Base-by-base conservation (phyloP, 129 eudicot species). In the Centella asiatica region DNA sequence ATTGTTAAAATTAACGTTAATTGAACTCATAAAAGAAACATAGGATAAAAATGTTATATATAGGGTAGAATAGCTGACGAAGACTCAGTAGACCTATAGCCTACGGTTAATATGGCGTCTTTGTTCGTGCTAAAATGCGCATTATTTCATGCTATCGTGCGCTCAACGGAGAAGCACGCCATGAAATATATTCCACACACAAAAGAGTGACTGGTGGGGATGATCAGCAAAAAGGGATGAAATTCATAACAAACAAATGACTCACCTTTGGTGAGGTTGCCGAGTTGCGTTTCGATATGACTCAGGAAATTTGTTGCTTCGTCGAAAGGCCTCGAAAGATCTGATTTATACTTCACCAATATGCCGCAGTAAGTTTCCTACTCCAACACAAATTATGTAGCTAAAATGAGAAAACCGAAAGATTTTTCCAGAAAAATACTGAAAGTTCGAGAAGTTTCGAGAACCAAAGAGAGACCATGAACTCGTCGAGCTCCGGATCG, bases 401-500 rank as follows among this genome's bases (percentile, higher is more conserved):
- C 6, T 23, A 25, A 27, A 20, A 53, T 0, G 2, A 4, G 0
- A 51, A 0, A 14, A 12, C 17, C 0, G 4, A 1, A 52, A 52
- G 4, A 52, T 26, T 52, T 22, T 5, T 14, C 12, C 1, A 1
- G 8, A 5, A 8, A 26, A 28, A 17, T 4, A 28, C 3, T 13
- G 19, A 28, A 52, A 52, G 4, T 25, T 25, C 33, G 32, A 4
- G 2, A 9, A 23, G 51, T 18, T 22, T n/a, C 4, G 14, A 45
- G 28, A 20, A 32, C 1, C 1, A 36, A 46, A 57, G 64, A 70
- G 67, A 42, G 39, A 87, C 99, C 99, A 93, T 93, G 69, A 93
- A 93, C 60, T 87, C 86, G 44, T 93, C 96, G 22, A 93, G 99
- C 82, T 93, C 99, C 37, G 92, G 99, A 87, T 93, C 99, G 36